Base-by-base conservation (phyloP, 225 moss, liverwort and hornwort species). In the Sphagnum contortum region DNA sequence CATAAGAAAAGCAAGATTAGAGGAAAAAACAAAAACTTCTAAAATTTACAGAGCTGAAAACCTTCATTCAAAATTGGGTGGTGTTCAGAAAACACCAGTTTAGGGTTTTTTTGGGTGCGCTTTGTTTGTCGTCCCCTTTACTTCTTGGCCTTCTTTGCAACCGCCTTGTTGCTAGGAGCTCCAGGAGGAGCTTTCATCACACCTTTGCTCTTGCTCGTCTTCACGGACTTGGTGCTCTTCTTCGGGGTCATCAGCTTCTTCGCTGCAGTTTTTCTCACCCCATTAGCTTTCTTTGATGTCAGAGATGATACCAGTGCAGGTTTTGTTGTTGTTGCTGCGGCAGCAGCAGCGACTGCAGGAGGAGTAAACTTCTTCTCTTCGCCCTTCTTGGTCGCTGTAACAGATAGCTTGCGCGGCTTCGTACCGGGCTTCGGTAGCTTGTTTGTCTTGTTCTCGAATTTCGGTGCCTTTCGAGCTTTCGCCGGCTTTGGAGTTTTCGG, bases 121-220 rank as follows among this genome's bases (percentile, higher is more conserved):
- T 29, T 29, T 29, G 29, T 29, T 29, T 29, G 29, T 29, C 29
- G 29, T 29, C 29, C 29, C 29, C 29, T 62, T 91, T 80, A 92
- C 73, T 92, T 92, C 77, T 80, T 92, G 49, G 82, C 50, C 45
- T 83, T 93, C 50, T 84, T 81, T 1, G 74, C 71, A 4, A 70
- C 57, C 2, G 76, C 77, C 8, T 79, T 69, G 50, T 87, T 89
- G 50, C 79, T 57, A 1, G 87, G 67, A 47, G 81, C 73, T 0
- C 64, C 54, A 49, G 57, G 57, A 29, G 60, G 57, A 6, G 67
- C 12, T n/a, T 47, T 49, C 48, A 14, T 57, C 14, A 58, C 57
- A 2, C 68, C 63, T 57, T 79, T 74, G 1, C 44, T 59, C 69
- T 85, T 92, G 12, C 84, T 74, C 0, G 76, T 69, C 76, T 82